These are phyloP conservation scores for Davidsoniella australis DNA, from an alignment of 2,329 filamentous ascomycete species.

Conservation along the genomic window DNA sequence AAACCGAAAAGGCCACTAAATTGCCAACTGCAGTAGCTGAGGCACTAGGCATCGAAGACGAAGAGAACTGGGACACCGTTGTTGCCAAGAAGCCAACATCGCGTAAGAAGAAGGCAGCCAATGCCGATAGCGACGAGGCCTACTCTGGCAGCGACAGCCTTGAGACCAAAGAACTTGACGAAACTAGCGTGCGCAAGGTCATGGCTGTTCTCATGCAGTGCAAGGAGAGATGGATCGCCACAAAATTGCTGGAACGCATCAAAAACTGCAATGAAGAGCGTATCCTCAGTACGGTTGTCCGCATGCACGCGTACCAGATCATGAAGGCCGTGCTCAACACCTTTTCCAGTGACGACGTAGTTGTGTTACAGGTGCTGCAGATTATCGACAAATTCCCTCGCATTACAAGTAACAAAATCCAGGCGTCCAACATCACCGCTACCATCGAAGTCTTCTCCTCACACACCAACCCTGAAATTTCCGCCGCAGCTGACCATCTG, in stretches of 20 bases:
- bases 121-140: conserved; percentile 70
- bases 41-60: conserved; percentile 85
- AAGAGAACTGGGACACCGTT: conserved; percentile 78
- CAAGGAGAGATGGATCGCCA: conserved; percentile 98
- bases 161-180: conserved; percentile 60
- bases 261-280: conserved; percentile 74
- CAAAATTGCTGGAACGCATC: conserved; percentile 81
- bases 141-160: conserved; percentile 78
- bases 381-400: conserved; percentile 80
- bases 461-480: conserved; percentile 59
- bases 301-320: conserved; percentile 95
- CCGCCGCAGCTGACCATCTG: conserved; percentile 51
- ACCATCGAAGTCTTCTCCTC: conserved; percentile 52
- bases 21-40: conserved; percentile 78
- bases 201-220: conserved; percentile 95
- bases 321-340: conserved; percentile 71
- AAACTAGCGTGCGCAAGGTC: conserved; percentile 76
- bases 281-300: conserved; percentile 74
- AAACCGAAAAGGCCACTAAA: conserved; percentile 89
- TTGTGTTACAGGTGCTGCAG: conserved; percentile 75
- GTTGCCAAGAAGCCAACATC: conserved; percentile 60
- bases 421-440: conserved; percentile 84
- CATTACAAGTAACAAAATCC: conserved; percentile 90
- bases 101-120: conserved; percentile 70
- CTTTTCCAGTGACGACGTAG: conserved; percentile 78